These are phyloP conservation scores for Septoria linicola DNA, from an alignment of 2,329 filamentous ascomycete genomes.

Conservation along the genomic window DNA sequence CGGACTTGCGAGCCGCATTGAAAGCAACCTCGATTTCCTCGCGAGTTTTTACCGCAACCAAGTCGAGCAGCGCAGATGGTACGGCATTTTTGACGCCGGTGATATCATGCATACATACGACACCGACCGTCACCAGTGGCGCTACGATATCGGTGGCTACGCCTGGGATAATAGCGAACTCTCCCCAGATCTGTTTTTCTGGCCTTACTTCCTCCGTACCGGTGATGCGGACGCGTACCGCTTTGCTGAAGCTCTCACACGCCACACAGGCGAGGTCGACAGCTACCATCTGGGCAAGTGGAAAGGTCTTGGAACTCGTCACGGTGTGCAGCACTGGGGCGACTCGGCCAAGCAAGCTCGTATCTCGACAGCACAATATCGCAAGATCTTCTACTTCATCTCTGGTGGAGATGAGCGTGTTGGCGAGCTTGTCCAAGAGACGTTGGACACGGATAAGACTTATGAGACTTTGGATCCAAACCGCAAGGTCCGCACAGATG, in stretches of 20 bases:
- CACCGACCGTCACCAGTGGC: conserved; percentile 58
- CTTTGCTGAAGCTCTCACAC: conserved; percentile 58
- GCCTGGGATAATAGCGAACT: conserved; percentile 66
- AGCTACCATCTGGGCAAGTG: conserved; percentile 60
- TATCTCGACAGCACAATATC: conserved; percentile 59
- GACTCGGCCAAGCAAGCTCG: conserved; percentile 63
- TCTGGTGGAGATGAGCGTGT: conserved; percentile 57
- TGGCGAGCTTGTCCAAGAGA: conserved; percentile 55
- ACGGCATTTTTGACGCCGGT: conserved; percentile 63
- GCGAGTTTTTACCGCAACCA: conserved; percentile 57
- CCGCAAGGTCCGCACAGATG: conserved; percentile 58
- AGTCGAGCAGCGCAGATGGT: conserved; percentile 59
- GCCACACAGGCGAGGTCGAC: conserved; percentile 62
- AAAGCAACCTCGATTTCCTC: conserved; percentile 57
- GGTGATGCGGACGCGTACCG: conserved; percentile 58
- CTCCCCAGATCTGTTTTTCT: conserved; percentile 62
- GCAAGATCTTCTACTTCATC: conserved; percentile 58
- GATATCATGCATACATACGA: conserved; percentile 66
- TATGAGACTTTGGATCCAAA: conserved; percentile 57
- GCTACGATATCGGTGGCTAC: conserved; percentile 63
- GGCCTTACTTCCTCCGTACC: conserved; percentile 62
- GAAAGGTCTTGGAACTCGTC: conserved; percentile 61
- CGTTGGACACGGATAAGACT: conserved; percentile 54
- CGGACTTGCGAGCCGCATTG: conserved; percentile 44
- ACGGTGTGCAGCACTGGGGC: conserved; percentile 62